Percentiles rank a stretch among this genome's conserved stretches.
Evolutionary conservation across 768 basidiomycete species (phyloP).

Genomic region (Trametes villosa): DNA sequence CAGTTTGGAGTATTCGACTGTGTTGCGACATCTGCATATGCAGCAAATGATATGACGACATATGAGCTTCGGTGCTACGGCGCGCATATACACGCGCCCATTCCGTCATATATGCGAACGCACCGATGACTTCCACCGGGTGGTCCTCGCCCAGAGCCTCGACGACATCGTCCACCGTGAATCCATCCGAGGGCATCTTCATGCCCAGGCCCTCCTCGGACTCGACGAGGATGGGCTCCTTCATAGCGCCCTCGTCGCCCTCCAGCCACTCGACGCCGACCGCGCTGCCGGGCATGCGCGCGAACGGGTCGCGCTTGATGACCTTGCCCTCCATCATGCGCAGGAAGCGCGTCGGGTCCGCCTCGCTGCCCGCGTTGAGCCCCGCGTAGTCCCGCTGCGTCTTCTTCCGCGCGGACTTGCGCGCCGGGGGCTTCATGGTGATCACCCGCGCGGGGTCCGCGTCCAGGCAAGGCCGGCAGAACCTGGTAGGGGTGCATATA

Average conservation of each 20-base stretch:
- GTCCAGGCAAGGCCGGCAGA: constrained; percentile 64
- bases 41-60: not conserved
- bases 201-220: constrained; percentile 83
- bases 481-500: constrained; percentile 50
- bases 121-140: constrained; percentile 92
- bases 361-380: constrained; percentile 64
- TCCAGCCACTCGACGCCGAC: constrained; percentile 79
- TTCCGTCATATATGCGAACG: constrained; percentile 22
- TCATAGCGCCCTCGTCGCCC: constrained; percentile 71
- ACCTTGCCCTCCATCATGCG: constrained; percentile 69
- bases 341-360: constrained; percentile 70
- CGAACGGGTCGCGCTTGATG: constrained; percentile 67
- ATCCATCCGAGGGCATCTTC: constrained; percentile 76
- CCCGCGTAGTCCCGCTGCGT: constrained; percentile 80
- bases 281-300: constrained; percentile 65
- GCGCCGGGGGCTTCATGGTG: constrained; percentile 75
- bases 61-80: constrained; percentile 1
- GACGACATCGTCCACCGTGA: constrained; percentile 83
- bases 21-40: constrained; percentile 78
- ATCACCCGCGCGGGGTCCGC: constrained; percentile 65
- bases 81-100: not conserved
- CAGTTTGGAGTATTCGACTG: constrained; percentile 87
- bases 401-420: constrained; percentile 81
- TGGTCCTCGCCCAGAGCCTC: constrained; percentile 76
- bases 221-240: constrained; percentile 83